Evolutionary conservation across 345 rosid species (phyloP).

Genomic region (Hibiscus trionum): DNA sequence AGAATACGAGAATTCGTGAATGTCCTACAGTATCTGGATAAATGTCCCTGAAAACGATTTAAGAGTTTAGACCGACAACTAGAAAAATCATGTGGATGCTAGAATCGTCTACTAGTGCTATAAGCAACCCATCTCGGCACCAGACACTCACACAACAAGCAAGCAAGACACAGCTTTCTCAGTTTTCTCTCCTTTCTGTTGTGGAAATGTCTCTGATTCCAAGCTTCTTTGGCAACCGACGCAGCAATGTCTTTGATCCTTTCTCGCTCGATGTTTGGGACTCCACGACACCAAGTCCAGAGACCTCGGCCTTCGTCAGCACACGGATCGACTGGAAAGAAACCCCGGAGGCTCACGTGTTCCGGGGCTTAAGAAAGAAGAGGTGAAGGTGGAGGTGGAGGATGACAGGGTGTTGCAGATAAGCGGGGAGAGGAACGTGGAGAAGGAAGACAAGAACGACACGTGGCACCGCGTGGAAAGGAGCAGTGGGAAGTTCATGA

Average conservation of each 20-base stretch:
- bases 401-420: slow-evolving; percentile 5
- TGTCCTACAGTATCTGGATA: too few species aligned
- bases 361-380: neutral
- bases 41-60: too few species aligned
- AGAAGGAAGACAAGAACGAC: slow-evolving; percentile 3
- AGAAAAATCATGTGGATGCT: too few species aligned
- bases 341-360: neutral
- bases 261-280: neutral
- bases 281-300: neutral
- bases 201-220: neutral
- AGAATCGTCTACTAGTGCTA: too few species aligned
- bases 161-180: too few species aligned
- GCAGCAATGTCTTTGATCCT: neutral
- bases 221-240: neutral
- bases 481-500: neutral
- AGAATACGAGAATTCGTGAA: too few species aligned
- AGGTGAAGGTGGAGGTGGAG: slow-evolving; percentile 1
- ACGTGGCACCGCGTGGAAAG: neutral
- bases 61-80: too few species aligned
- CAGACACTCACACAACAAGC: too few species aligned
- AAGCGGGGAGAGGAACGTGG: neutral
- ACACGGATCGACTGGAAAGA: neutral
- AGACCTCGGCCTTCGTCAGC: neutral
- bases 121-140: too few species aligned
- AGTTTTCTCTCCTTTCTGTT: too few species aligned